Evolutionary conservation across 1,284 basidiomycete genomes (phyloP).

Genomic region (Irpex sp.): DNA sequence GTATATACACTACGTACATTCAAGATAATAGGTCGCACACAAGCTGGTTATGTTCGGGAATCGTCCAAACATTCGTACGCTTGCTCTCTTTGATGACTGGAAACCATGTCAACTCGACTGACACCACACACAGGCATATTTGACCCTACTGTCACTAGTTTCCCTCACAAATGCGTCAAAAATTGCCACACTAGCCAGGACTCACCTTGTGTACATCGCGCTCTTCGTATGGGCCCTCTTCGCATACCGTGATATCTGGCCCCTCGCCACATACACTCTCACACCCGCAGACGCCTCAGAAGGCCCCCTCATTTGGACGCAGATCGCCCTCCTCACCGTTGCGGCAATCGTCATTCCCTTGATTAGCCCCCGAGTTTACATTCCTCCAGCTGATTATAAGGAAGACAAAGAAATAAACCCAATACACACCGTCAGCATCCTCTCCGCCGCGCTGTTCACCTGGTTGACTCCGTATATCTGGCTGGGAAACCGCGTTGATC

Average conservation of each 20-base stretch:
- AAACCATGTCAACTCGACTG: background rate
- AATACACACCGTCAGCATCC: slow-evolving; percentile 61
- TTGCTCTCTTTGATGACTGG: background rate
- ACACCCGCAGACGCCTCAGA: slow-evolving; percentile 37
- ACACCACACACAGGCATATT: slow-evolving; percentile 17
- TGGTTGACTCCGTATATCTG: slow-evolving; percentile 44
- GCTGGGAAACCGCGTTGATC: slow-evolving; percentile 23
- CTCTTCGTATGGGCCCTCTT: slow-evolving; percentile 39
- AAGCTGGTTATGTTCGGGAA: background rate
- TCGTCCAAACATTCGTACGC: slow-evolving; percentile 20
- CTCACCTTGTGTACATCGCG: slow-evolving; percentile 32
- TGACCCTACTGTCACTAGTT: slow-evolving; percentile 19
- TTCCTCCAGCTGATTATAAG: slow-evolving; percentile 34
- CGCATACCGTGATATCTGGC: slow-evolving; percentile 49
- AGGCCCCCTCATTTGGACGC: slow-evolving; percentile 32
- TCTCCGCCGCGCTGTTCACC: slow-evolving; percentile 52
- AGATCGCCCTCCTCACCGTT: slow-evolving; percentile 36
- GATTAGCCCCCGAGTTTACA: slow-evolving; percentile 41
- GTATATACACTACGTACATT: slow-evolving; percentile 11
- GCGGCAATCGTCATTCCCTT: slow-evolving; percentile 42
- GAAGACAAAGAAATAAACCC: slow-evolving; percentile 46
- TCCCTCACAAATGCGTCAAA: slow-evolving; percentile 14
- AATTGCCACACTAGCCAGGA: slow-evolving; percentile 11
- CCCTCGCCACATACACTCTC: slow-evolving; percentile 39
- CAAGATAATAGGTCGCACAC: background rate